Conservation (phyloP, 148 eudicot genomes). For the Chenopodium album region DNA sequence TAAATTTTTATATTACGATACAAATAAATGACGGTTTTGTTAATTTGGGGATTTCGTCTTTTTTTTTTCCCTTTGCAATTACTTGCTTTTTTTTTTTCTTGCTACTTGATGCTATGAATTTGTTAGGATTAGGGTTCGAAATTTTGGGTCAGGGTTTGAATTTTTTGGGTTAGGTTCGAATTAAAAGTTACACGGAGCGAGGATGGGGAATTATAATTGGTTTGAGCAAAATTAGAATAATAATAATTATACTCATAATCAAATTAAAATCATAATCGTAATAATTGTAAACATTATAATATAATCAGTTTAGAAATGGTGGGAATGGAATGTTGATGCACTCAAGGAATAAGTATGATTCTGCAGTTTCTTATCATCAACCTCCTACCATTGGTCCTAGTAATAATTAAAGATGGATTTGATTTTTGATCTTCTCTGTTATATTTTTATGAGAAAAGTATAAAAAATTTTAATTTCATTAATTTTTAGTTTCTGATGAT, state of each 20-base stretch:
- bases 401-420: constrained; percentile 1
- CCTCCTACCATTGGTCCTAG: constrained; percentile 14
- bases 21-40: too few species aligned
- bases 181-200: too few species aligned
- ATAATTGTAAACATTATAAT: not conserved
- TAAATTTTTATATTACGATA: too few species aligned
- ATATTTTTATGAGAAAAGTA: constrained; percentile 2
- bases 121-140: too few species aligned
- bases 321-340: constrained; percentile 17
- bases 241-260: not conserved
- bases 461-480: not conserved
- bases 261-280: too few species aligned
- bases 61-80: too few species aligned
- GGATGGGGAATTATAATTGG: constrained; percentile 3
- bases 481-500: not conserved
- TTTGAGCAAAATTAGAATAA: not conserved
- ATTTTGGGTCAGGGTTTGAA: too few species aligned
- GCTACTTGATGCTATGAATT: too few species aligned
- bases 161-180: too few species aligned
- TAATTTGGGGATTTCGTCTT: too few species aligned
- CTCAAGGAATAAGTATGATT: constrained; percentile 15
- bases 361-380: constrained; percentile 6
- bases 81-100: too few species aligned
- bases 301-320: not conserved
- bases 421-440: not conserved